Evolutionary conservation across 495 filamentous ascomycete species (phyloP), one percentile per base, ranked within the genome.

Genomic region (Podospora fimiseda): DNA sequence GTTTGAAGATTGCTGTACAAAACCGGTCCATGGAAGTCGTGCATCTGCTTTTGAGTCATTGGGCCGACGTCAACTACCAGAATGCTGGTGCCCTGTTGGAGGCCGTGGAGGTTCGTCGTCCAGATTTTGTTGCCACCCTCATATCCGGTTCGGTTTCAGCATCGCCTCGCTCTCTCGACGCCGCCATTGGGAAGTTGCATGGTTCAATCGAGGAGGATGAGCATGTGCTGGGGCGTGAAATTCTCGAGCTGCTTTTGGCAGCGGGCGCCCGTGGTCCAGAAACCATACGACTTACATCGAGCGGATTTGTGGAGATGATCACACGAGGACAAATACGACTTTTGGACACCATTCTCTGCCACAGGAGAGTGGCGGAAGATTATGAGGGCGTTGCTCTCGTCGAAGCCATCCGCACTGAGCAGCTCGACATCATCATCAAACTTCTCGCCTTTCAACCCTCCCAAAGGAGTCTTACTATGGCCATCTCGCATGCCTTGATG

Each of bases 21-120:
- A 65, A 65, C 55, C 42, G 52, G 21, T 63, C 62, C 0, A 19
- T 63, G 1, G 57, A 59, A 2, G 43, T 61, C 3, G 48, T 58
- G 0, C 41, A 41, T 15, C 42, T 65, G 1, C 50, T 67, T 1
- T 53, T 67, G 11, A 53, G 57, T 5, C 52, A 55, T 21, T 63
- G 64, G 57, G 64, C 55, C 11, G 64, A 67, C 39, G 56, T 67
- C 39, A 67, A 67, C 24, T 59, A 67, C 24, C 50, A 62, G 1
- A 43, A 56, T 30, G 64, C 52, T 9, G 36, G 48, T 8, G 62
- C 64, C 2, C 43, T 67, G 21, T 38, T 59, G 13, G 40, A 44
- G n/a, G 64, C 62, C 5, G 64, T 65, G 7, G 62, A 65, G 19
- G 45, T 53, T 2, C 47, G 41, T 3, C 55, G 62, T 9, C 57